Conservation (phyloP, 1,284 basidiomycete species). For the Ceratobasidium sp. region DNA sequence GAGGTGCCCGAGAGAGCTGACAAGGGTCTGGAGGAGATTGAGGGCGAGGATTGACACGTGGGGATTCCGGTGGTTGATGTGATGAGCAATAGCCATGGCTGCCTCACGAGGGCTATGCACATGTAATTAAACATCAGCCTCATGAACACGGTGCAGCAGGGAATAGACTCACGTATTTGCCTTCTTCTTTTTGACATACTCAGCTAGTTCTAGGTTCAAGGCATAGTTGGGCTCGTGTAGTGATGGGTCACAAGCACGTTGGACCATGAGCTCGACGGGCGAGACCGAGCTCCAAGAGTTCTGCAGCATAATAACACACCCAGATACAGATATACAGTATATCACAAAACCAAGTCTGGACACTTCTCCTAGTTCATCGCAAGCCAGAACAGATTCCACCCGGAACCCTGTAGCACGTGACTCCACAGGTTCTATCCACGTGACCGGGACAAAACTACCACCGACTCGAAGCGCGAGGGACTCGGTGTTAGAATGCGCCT, state of each 20-base stretch:
- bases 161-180: slow-evolving; percentile 85
- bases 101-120: slow-evolving; percentile 82
- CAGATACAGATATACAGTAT: slow-evolving; percentile 23
- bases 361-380: slow-evolving; percentile 16
- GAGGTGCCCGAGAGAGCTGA: slow-evolving; percentile 95
- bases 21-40: slow-evolving; percentile 89
- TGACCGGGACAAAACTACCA: slow-evolving; percentile 25
- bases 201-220: slow-evolving; percentile 92
- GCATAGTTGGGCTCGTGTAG: slow-evolving; percentile 91
- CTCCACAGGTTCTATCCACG: slow-evolving; percentile 16
- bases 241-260: slow-evolving; percentile 89
- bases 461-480: slow-evolving; percentile 30
- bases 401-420: slow-evolving; percentile 27
- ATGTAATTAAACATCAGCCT: slow-evolving; percentile 23
- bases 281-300: slow-evolving; percentile 56
- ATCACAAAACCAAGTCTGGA: background rate
- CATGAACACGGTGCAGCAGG: background rate
- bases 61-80: slow-evolving; percentile 89
- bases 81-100: slow-evolving; percentile 81
- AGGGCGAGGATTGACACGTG: slow-evolving; percentile 88
- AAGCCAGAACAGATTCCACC: slow-evolving; percentile 9
- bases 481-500: background rate
- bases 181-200: slow-evolving; percentile 94
- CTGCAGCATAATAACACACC: slow-evolving; percentile 42
- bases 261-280: slow-evolving; percentile 73